Evolutionary conservation across 2,329 filamentous ascomycete genomes (phyloP).

Genomic region (Sarocladiaceae sp.): DNA sequence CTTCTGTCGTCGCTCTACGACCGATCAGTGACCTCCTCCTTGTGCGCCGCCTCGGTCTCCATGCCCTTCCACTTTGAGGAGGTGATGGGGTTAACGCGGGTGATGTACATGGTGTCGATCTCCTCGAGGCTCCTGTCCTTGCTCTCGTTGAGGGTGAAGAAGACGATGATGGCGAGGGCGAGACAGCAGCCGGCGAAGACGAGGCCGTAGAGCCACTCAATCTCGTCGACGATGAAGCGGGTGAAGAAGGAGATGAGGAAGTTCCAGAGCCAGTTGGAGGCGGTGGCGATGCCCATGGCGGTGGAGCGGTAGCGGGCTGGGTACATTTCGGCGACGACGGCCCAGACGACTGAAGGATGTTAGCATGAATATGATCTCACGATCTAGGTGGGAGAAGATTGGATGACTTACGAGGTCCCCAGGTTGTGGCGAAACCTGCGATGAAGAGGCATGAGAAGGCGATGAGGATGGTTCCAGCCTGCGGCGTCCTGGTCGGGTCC

Average conservation of each 20-base stretch:
- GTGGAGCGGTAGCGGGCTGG: constrained; percentile 48
- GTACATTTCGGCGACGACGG: constrained; percentile 58
- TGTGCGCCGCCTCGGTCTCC: constrained; percentile 6
- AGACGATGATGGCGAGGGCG: constrained; percentile 57
- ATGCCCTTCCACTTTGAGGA: constrained; percentile 19
- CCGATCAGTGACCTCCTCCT: too few species aligned
- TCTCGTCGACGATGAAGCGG: constrained; percentile 64
- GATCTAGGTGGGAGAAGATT: background rate
- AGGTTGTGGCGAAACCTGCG: constrained; percentile 59
- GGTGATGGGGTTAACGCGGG: constrained; percentile 42
- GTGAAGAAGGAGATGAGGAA: constrained; percentile 54
- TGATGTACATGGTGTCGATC: constrained; percentile 69
- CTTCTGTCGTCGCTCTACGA: too few species aligned
- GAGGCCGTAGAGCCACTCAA: constrained; percentile 64
- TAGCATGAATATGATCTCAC: background rate
- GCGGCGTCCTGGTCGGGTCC: constrained; percentile 37
- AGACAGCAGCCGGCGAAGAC: constrained; percentile 65
- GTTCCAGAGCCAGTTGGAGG: constrained; percentile 60
- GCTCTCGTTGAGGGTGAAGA: constrained; percentile 70
- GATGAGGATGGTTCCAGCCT: constrained; percentile 54
- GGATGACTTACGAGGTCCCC: constrained; percentile 48
- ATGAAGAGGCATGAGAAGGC: constrained; percentile 66
- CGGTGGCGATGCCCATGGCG: constrained; percentile 50
- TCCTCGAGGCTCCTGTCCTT: constrained; percentile 68
- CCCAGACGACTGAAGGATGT: constrained; percentile 48